phyloP scores from a whole-genome alignment of 768 basidiomycete species.

The Asterophora lycoperdoides region DNA sequence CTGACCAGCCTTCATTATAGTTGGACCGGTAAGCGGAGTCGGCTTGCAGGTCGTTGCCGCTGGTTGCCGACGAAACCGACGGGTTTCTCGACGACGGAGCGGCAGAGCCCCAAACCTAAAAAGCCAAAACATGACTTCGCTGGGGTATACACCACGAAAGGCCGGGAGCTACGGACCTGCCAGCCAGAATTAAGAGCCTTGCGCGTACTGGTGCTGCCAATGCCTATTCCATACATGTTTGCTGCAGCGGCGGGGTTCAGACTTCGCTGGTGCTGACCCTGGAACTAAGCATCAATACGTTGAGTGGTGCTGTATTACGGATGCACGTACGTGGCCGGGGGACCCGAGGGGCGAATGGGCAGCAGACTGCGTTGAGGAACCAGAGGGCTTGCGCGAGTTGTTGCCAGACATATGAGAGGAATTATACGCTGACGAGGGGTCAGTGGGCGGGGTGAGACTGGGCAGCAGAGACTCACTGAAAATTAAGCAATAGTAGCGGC shows the following conservation, averaged over 20 bases:
- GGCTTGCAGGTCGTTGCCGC: slow-evolving; percentile 43
- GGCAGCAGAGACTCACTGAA: slow-evolving; percentile 1
- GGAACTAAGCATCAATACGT: slow-evolving; percentile 4
- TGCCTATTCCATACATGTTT: slow-evolving; percentile 52
- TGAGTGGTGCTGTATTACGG: neutral
- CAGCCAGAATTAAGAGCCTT: slow-evolving; percentile 59
- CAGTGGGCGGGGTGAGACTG: neutral
- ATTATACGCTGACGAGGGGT: slow-evolving; percentile 17
- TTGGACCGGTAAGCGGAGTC: slow-evolving; percentile 46
- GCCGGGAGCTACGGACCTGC: slow-evolving; percentile 46
- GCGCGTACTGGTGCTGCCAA: slow-evolving; percentile 42
- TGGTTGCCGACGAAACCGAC: slow-evolving; percentile 57
- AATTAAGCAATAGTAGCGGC: slow-evolving; percentile 14
- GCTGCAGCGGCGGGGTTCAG: slow-evolving; percentile 35
- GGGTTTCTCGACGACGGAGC: slow-evolving; percentile 52
- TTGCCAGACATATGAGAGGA: slow-evolving; percentile 33
- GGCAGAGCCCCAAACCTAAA: slow-evolving; percentile 57
- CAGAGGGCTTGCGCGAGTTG: slow-evolving; percentile 63
- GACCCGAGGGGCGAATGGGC: slow-evolving; percentile 60
- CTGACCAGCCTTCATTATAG: slow-evolving; percentile 47
- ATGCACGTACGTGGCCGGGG: slow-evolving; percentile 48
- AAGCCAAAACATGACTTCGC: slow-evolving; percentile 14
- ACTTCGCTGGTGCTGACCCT: slow-evolving; percentile 44
- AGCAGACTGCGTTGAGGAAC: slow-evolving; percentile 61
- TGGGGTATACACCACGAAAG: neutral